Evolutionary conservation across 108 stramenopile species (phyloP), one percentile per base, ranked within the genome.

Genomic region (Aurantiochytrium sp.): DNA sequence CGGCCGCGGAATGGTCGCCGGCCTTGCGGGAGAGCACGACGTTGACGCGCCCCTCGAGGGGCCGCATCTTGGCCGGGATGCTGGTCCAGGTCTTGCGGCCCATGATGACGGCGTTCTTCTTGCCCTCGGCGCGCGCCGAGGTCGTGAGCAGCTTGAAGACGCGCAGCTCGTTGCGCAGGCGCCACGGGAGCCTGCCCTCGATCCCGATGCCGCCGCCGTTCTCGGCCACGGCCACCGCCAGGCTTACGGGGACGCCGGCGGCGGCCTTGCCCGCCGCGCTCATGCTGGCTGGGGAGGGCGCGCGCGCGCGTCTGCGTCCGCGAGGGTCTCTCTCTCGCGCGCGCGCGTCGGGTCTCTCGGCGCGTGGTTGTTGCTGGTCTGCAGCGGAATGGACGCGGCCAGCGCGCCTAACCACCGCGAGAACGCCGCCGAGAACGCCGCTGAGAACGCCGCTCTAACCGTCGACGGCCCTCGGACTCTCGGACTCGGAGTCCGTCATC

Each of bases 81-180:
- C 95, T 95, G 53, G 97, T 95, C 98, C 98, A 99, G 12, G 99
- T 99, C 89, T 97, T 98, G n/a, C 98, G 96, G 1, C 99, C 99
- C 98, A 99, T 98, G 89, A 99, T 93, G 68, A 98, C 97, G 6
- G 98, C 99, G 90, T 98, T 98, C 87, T 69, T 88, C 48, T 91
- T 90, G 42, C 87, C 90, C 41, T 93, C 52, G 24, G 17, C 65
- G 32, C 34, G 30, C 32, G 86, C 37, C 41, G 34, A 31, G 27
- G 86, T 87, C 0, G 92, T 92, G n/a, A 93, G 32, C 19, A 89
- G 36, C 37, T 92, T 91, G 89, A 93, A 93, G 37, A 92, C 39
- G 42, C 73, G 73, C 21, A 81, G 73, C 45, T 81, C 73, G n/a
- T 81, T 81, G 42, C 42, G 42, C 27, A 81, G 73, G 27, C 45